These are phyloP conservation scores for Quercus rubra DNA, from an alignment of 306 rosid species.

Conservation along the genomic window DNA sequence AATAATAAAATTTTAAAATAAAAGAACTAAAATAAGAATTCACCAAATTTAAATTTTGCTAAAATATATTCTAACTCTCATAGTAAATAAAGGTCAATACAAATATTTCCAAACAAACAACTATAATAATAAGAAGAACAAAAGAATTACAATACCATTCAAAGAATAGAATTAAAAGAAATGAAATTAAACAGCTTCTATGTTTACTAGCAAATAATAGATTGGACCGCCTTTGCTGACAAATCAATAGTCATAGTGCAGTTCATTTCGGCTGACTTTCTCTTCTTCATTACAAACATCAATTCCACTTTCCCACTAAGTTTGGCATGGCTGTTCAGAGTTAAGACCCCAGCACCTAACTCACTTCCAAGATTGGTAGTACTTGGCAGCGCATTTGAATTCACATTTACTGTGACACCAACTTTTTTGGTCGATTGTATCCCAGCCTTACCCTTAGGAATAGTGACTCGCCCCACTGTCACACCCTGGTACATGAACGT, in stretches of 20 bases:
- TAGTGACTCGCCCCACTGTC: constrained; percentile 13
- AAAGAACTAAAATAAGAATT: too few species aligned
- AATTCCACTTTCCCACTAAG: constrained; percentile 26
- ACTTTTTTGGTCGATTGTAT: constrained; percentile 21
- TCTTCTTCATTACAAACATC: constrained; percentile 26
- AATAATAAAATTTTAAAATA: too few species aligned
- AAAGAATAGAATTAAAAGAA: neutral
- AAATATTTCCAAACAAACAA: too few species aligned
- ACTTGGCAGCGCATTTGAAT: neutral
- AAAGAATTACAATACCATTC: too few species aligned
- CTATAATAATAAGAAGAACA: too few species aligned
- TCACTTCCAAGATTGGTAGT: constrained; percentile 16
- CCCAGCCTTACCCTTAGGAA: constrained; percentile 22
- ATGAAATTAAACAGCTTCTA: neutral
- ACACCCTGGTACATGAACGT: constrained; percentile 15
- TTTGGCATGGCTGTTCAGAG: constrained; percentile 14
- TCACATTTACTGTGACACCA: constrained; percentile 17
- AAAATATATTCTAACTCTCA: too few species aligned
- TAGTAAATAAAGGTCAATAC: neutral
- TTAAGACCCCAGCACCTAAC: constrained; percentile 7
- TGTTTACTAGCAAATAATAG: constrained; percentile 1
- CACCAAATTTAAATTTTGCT: too few species aligned
- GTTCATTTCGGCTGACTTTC: constrained; percentile 17
- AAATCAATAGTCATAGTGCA: constrained; percentile 25
- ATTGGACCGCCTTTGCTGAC: neutral